Evolutionary conservation across 495 filamentous ascomycete species (phyloP), one percentile per base, ranked within the genome.

Genomic region (Aspergillus affinis): DNA sequence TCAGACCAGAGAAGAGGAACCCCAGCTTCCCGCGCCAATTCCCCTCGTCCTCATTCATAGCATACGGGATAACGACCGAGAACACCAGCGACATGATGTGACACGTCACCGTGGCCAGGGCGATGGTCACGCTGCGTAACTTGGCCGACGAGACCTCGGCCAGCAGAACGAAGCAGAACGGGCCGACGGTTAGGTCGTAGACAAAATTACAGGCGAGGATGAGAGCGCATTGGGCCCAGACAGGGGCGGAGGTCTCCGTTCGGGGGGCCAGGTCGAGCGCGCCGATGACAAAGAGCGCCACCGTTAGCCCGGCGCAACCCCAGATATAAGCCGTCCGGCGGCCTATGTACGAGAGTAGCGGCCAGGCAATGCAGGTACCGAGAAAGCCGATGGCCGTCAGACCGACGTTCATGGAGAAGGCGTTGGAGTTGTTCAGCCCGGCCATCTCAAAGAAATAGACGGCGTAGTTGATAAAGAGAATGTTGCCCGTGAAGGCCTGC

Each of bases 21-120:
- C 86, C 88, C 4, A 87, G 71, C 64, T 90, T 90, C 6, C 87
- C 86, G 47, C 81, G 73, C 75, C 85, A 75, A 62, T 89, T 79
- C 0, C 76, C 85, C 54, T 86, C 69, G 55, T 86, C 81, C 0
- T 82, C 81, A 56, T 88, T 87, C 67, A 90, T 82, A 69, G 86
- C 81, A 62, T 89, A 89, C 3, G 85, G 86, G 54, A 88, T 87
- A 0, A 78, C 84, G 0, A 90, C 81, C 0, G 84, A 84, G 75
- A 87, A 85, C 3, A 81, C 73, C 20, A 87, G 84, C 1, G 82
- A 83, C 36, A 85, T 74, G 0, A 85, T 61, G 7, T 79, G 81
- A 57, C 86, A 83, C 0, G 76, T 75, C 0, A 83, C 84, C 0
- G 84, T 86, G 0, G 86, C 81, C 3, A 90, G 61, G 2, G 81